phyloP scores from a whole-genome alignment of 2,329 filamentous ascomycete genomes.

The Nemania sp. region DNA sequence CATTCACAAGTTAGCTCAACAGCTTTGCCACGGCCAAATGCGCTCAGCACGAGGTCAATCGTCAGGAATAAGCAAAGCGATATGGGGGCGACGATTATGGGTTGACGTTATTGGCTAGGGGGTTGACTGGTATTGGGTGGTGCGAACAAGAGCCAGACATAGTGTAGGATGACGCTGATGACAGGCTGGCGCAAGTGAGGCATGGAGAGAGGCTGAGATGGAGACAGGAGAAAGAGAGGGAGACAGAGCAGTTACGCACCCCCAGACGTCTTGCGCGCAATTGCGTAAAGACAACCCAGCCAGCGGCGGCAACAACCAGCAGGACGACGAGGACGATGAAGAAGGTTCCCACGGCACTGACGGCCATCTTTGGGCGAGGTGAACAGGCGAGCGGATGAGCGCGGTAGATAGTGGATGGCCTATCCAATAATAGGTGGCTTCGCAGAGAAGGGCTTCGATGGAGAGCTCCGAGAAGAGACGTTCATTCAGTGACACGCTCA shows the following conservation, averaged over 20 bases:
- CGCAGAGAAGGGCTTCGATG: no score
- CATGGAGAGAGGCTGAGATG: neutral
- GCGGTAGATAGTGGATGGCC: no score
- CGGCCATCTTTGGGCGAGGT: constrained; percentile 41
- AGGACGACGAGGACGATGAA: constrained; percentile 73
- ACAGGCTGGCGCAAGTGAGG: constrained; percentile 1
- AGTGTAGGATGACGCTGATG: no score
- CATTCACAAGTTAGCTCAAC: constrained; percentile 19
- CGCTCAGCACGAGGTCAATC: neutral
- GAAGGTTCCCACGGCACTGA: constrained; percentile 67
- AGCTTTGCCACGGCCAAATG: neutral
- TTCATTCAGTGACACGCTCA: no score
- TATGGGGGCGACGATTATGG: no score
- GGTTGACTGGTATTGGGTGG: no score
- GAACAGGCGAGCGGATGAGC: neutral
- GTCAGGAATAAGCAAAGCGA: neutral
- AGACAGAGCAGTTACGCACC: constrained; percentile 45
- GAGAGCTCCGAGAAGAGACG: no score
- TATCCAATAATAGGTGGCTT: no score
- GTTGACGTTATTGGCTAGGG: no score
- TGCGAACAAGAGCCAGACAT: no score
- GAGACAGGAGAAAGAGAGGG: neutral
- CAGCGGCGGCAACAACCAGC: constrained; percentile 58
- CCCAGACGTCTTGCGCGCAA: constrained; percentile 74
- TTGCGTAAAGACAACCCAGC: constrained; percentile 74